These are phyloP conservation scores for Colletotrichum higginsianum DNA, from an alignment of 2,329 filamentous ascomycete genomes.

Conservation along the genomic window DNA sequence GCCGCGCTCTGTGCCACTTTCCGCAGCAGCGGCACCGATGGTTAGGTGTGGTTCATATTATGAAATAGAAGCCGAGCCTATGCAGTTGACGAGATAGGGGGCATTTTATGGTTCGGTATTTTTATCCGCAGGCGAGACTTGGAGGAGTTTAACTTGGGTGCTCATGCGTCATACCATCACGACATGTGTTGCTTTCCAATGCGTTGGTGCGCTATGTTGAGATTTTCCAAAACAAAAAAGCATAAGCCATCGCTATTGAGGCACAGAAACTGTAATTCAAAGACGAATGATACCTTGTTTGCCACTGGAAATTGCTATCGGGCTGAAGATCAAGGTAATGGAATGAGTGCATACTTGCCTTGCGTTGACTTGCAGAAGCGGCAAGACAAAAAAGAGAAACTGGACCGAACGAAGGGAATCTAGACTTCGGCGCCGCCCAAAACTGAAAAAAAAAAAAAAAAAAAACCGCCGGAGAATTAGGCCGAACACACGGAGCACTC, in stretches of 20 bases:
- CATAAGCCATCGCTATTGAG: slow-evolving; percentile 23
- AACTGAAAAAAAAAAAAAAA: background rate
- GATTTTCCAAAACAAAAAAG: slow-evolving; percentile 30
- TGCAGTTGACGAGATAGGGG: slow-evolving; percentile 17
- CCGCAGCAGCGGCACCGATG: slow-evolving; percentile 92
- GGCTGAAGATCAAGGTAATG: background rate
- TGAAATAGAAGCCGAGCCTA: background rate
- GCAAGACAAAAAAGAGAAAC: background rate
- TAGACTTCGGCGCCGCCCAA: background rate
- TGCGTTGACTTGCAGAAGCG: too few species aligned
- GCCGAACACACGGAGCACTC: slow-evolving; percentile 20
- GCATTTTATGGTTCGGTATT: slow-evolving; percentile 19
- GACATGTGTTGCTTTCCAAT: slow-evolving; percentile 24
- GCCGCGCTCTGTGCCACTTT: slow-evolving; percentile 95
- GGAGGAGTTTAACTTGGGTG: slow-evolving; percentile 26
- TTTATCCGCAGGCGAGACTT: slow-evolving; percentile 19
- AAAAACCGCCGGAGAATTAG: slow-evolving; percentile 6
- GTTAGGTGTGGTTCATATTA: slow-evolving; percentile 60
- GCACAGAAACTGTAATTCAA: slow-evolving; percentile 31
- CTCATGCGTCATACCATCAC: slow-evolving; percentile 22
- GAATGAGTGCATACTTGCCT: background rate
- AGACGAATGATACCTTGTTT: slow-evolving; percentile 41
- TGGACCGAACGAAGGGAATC: background rate
- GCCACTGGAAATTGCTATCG: slow-evolving; percentile 1
- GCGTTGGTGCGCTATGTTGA: slow-evolving; percentile 26